Percentiles rank a stretch among this genome's conserved stretches.
Conservation (phyloP, 495 filamentous ascomycete species). For the Aspergillus heteromorphus region DNA sequence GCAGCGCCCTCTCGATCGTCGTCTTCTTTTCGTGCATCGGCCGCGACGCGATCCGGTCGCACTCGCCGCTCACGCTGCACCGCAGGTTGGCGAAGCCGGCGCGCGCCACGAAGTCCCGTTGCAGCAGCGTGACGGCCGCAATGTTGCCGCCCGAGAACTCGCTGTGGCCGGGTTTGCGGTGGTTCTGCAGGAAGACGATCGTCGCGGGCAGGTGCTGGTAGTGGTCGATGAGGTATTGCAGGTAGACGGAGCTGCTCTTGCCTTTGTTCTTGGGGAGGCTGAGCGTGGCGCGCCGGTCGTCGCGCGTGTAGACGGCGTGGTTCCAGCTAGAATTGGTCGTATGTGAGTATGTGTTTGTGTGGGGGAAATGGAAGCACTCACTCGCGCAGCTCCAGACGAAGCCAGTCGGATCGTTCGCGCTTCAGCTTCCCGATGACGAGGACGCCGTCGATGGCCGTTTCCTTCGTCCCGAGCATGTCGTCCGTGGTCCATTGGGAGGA, state of each 20-base stretch:
- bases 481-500: background rate
- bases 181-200: constrained; percentile 47
- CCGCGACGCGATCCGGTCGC: constrained; percentile 13
- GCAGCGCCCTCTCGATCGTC: constrained; percentile 3
- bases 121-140: constrained; percentile 30
- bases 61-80: constrained; percentile 39
- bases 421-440: constrained; percentile 36
- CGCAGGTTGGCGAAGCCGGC: constrained; percentile 47
- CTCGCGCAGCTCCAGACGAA: constrained; percentile 35
- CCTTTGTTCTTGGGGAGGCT: constrained; percentile 40
- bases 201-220: constrained; percentile 42
- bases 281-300: constrained; percentile 45
- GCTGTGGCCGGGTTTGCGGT: constrained; percentile 40
- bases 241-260: constrained; percentile 44
- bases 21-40: constrained; percentile 10
- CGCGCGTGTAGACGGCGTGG: constrained; percentile 53
- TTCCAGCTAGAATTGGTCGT: constrained; percentile 31
- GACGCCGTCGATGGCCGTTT: constrained; percentile 20
- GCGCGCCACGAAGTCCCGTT: constrained; percentile 35
- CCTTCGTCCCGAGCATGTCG: background rate
- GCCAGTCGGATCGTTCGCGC: constrained; percentile 36
- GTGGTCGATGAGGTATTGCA: constrained; percentile 48
- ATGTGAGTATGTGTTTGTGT: background rate
- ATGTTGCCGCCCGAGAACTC: constrained; percentile 41
- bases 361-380: constrained; percentile 10